These are phyloP conservation scores for Alternaria gaisen DNA, from an alignment of 2,329 filamentous ascomycete genomes.

Conservation along the genomic window DNA sequence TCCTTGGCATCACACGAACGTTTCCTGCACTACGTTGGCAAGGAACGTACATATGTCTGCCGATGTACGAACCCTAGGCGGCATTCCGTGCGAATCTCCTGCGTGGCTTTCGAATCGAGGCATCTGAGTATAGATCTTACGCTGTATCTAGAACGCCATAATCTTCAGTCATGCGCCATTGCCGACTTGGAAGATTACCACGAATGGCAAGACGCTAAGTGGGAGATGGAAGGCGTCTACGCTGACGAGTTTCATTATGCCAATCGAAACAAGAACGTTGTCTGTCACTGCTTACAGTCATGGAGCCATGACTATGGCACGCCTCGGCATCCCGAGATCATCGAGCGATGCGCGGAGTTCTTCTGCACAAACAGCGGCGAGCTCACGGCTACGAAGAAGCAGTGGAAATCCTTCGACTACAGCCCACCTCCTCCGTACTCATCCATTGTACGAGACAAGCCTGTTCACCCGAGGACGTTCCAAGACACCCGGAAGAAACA, in stretches of 20 bases:
- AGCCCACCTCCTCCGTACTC: conserved; percentile 11
- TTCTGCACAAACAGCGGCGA: conserved; percentile 10
- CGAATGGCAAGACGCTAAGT: conserved; percentile 1
- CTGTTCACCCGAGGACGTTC: not conserved
- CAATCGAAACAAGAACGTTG: conserved; percentile 11
- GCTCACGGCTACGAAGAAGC: conserved; percentile 12
- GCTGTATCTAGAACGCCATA: conserved; percentile 21
- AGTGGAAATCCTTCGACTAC: conserved; percentile 20
- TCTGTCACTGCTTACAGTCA: conserved; percentile 26
- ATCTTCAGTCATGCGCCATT: conserved; percentile 9
- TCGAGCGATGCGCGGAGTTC: conserved; percentile 26
- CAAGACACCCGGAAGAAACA: not conserved
- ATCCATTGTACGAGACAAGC: not conserved
- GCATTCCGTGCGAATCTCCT: not conserved
- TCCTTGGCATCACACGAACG: not conserved
- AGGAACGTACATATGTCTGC: conserved; percentile 5
- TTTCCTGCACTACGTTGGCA: conserved; percentile 15
- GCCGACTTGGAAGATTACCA: conserved; percentile 1
- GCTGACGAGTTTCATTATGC: conserved; percentile 27
- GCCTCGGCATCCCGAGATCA: conserved; percentile 20
- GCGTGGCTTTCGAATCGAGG: conserved; percentile 9
- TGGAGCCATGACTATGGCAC: not conserved
- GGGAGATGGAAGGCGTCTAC: conserved; percentile 10
- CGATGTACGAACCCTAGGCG: conserved; percentile 6
- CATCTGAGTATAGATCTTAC: conserved; percentile 12